phyloP scores from a whole-genome alignment of 306 rosid genomes.

The Cucumis sativus region Cucumber_9930_V3 NC_026656.2:17260501-17261000 shows the following conservation, averaged over 20 bases:
- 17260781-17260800: slow-evolving; percentile 34
- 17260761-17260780: slow-evolving; percentile 82
- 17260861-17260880: not conserved
- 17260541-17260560: slow-evolving; percentile 1
- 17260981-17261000: slow-evolving; percentile 17
- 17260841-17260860: not conserved
- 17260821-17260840: not conserved
- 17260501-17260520: not conserved
- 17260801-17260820: slow-evolving; percentile 33
- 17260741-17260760: slow-evolving; percentile 28
- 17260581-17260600: not conserved
- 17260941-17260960: slow-evolving; percentile 54
- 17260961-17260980: slow-evolving; percentile 55
- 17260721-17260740: slow-evolving; percentile 9
- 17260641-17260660: slow-evolving; percentile 15
- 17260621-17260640: slow-evolving; percentile 2
- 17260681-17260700: not conserved
- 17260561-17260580: not conserved
- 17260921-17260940: slow-evolving; percentile 64
- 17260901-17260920: slow-evolving; percentile 52
- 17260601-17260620: not conserved
- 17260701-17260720: not conserved
- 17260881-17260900: slow-evolving; percentile 29
- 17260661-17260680: not conserved
- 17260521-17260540: slow-evolving; percentile 11